Percentiles rank a stretch among this genome's conserved stretches.
Evolutionary conservation across 73 alveolate species (phyloP).

Genomic region (Paramecium tetraurelia): DNA sequence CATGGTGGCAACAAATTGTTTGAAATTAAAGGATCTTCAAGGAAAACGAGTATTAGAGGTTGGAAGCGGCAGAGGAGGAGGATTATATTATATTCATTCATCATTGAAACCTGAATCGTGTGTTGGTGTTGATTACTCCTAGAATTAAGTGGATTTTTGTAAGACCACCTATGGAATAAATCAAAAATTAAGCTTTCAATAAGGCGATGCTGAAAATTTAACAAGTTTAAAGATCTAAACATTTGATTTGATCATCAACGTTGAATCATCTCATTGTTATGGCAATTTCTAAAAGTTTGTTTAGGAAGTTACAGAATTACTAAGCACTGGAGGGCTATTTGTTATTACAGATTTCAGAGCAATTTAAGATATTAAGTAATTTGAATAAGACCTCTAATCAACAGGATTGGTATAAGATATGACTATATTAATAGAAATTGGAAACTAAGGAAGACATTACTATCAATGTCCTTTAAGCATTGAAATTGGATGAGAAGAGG

Average conservation of each 20-base stretch:
- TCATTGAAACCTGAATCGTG: slow-evolving; percentile 66
- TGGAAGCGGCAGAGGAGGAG: slow-evolving; percentile 96
- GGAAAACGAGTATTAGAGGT: slow-evolving; percentile 77
- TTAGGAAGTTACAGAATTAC: slow-evolving; percentile 57
- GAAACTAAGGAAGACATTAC: slow-evolving; percentile 61
- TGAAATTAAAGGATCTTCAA: slow-evolving; percentile 54
- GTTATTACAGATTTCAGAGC: slow-evolving; percentile 80
- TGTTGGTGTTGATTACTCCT: slow-evolving; percentile 80
- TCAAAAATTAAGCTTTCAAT: slow-evolving; percentile 35
- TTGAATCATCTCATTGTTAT: slow-evolving; percentile 88
- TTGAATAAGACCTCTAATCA: slow-evolving; percentile 58
- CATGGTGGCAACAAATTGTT: slow-evolving; percentile 60
- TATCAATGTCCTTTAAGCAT: slow-evolving; percentile 43
- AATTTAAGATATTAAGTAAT: slow-evolving; percentile 30
- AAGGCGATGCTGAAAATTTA: slow-evolving; percentile 83
- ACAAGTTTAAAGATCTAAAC: slow-evolving; percentile 34
- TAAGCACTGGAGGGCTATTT: slow-evolving; percentile 75
- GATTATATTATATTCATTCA: slow-evolving; percentile 71
- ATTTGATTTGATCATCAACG: slow-evolving; percentile 73
- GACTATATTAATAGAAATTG: neutral
- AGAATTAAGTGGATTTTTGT: slow-evolving; percentile 69
- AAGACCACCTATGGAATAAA: slow-evolving; percentile 38
- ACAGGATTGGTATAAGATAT: slow-evolving; percentile 31
- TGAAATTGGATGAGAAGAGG: slow-evolving; percentile 60
- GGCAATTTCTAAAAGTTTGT: slow-evolving; percentile 73